Evolutionary conservation across 148 eudicot species (phyloP).

Genomic region (Pharnaceum exiguum): DNA sequence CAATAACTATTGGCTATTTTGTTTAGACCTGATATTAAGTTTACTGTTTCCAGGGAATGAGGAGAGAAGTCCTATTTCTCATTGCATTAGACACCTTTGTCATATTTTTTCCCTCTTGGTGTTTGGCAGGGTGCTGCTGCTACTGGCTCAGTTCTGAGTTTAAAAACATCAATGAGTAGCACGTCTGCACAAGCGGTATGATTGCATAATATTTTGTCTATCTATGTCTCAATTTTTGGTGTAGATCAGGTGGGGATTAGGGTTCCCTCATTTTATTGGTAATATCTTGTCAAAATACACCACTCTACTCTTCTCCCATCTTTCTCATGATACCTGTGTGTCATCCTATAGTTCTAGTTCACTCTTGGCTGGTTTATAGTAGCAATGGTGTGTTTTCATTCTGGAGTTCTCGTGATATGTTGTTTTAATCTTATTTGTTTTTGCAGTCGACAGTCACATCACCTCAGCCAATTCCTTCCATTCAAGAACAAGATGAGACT

Average conservation of each 20-base stretch:
- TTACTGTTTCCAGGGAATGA: too few species aligned
- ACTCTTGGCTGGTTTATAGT: too few species aligned
- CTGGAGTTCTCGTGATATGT: not conserved
- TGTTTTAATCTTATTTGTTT: conserved; percentile 13
- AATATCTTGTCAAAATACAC: too few species aligned
- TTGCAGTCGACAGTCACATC: conserved; percentile 42
- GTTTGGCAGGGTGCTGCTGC: conserved; percentile 65
- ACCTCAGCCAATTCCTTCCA: conserved; percentile 45
- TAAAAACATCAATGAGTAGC: conserved; percentile 56
- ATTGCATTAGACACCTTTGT: not conserved
- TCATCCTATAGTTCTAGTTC: too few species aligned
- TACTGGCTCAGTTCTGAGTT: conserved; percentile 47
- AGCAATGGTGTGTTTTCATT: not conserved
- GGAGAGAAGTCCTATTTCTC: not conserved
- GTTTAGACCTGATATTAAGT: too few species aligned
- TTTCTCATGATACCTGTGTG: too few species aligned
- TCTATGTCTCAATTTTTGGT: too few species aligned
- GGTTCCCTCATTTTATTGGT: too few species aligned
- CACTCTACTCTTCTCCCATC: too few species aligned
- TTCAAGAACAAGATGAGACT: conserved; percentile 69
- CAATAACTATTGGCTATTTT: too few species aligned
- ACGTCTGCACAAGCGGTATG: conserved; percentile 68
- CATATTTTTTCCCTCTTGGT: conserved; percentile 6
- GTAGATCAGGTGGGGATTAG: too few species aligned
- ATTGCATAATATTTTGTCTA: too few species aligned